Conservation (phyloP, 768 basidiomycete species). For the Trametes cubensis region DNA sequence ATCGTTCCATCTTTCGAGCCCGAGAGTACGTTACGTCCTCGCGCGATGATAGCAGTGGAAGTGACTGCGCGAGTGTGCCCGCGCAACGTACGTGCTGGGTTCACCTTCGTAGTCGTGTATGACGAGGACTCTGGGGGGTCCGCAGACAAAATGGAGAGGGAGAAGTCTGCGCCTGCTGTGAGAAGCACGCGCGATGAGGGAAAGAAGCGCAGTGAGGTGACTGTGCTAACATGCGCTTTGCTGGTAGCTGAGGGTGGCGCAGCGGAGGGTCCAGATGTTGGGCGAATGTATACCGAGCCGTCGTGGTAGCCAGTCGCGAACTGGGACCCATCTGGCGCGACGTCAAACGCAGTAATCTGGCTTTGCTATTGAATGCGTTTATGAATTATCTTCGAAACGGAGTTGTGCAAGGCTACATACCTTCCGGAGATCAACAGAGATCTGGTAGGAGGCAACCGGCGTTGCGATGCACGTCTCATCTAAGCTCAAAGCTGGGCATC, state of each 20-base stretch:
- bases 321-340: conserved; percentile 59
- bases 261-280: conserved; percentile 32
- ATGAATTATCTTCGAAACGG: neutral
- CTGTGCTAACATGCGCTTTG: conserved; percentile 53
- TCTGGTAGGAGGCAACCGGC: conserved; percentile 55
- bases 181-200: conserved; percentile 74
- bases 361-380: conserved; percentile 39
- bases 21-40: conserved; percentile 69
- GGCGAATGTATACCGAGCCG: conserved; percentile 57
- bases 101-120: conserved; percentile 34
- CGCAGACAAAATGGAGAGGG: conserved; percentile 66
- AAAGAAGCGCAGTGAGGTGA: conserved; percentile 64
- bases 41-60: conserved; percentile 60
- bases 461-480: conserved; percentile 49
- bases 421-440: conserved; percentile 45
- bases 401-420: neutral
- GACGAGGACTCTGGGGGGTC: conserved; percentile 39
- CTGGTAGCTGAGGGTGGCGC: conserved; percentile 34
- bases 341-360: conserved; percentile 64
- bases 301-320: conserved; percentile 64
- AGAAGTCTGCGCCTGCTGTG: conserved; percentile 68
- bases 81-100: conserved; percentile 61
- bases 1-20: conserved; percentile 69
- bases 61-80: conserved; percentile 72
- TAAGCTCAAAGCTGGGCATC: conserved; percentile 53